Evolutionary conservation across 148 eudicot species (phyloP).

Genomic region (Silene latifolia): DNA sequence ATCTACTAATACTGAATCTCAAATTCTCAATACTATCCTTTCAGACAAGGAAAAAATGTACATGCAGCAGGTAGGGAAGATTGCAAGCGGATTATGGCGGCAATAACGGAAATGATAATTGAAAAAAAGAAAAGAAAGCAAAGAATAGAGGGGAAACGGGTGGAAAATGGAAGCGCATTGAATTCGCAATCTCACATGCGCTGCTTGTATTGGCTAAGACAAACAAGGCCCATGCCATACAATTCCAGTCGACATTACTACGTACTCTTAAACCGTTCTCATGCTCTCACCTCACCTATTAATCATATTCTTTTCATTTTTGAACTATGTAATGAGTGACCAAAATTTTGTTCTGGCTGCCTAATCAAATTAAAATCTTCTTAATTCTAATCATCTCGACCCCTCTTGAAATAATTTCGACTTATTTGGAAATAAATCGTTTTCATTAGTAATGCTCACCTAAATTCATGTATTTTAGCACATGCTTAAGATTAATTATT

Average conservation of each 20-base stretch:
- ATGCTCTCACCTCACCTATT: neutral
- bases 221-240: neutral
- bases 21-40: too few relatives aligned
- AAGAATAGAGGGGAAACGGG: neutral
- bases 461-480: neutral
- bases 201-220: neutral
- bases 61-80: too few relatives aligned
- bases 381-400: too few relatives aligned
- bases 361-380: neutral
- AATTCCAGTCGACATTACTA: neutral
- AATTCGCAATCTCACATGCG: neutral
- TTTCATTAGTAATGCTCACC: neutral
- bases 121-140: neutral
- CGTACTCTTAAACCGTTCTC: neutral
- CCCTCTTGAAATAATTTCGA: too few relatives aligned
- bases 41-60: too few relatives aligned
- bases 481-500: too few relatives aligned
- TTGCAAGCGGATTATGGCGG: too few relatives aligned
- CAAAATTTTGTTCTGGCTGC: neutral
- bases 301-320: neutral
- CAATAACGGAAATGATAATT: neutral
- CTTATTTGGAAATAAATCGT: neutral
- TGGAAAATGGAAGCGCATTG: neutral
- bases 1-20: too few relatives aligned
- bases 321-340: neutral